Evolutionary conservation across 176 grass and related monocot genomes (phyloP), one percentile per base, ranked within the genome.

Genomic region (Avena eriantha): DNA sequence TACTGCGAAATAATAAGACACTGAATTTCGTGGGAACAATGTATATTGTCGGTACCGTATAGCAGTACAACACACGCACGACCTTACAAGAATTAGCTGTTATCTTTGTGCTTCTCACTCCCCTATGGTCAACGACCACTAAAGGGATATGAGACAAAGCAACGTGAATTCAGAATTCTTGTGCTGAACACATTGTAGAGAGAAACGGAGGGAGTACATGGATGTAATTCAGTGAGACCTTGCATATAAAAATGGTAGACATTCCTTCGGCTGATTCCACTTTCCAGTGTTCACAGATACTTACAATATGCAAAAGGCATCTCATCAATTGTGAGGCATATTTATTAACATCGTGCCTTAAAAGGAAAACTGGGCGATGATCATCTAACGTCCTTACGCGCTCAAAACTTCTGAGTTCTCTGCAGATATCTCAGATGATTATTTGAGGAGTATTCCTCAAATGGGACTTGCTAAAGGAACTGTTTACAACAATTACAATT

Each of bases 391-490:
- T 81, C 33, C 49, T 29, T 14, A 36, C 46, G 11, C 49, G 15
- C 76, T 88, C 63, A 88, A 91, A 91, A 91, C 56, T 88, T 81
- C 77, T 45, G 54, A 70, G 81, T 75, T 85, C 46, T 85, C 78
- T 64, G 63, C 54, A 2, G 59, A 58, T 66, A 78, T 65, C 76
- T 78, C 86, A 82, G 76, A 88, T 67, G 64, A 7, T 91, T 88
- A 91, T 88, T 91, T 54, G 29, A 84, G 68, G 19, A 36, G 17
- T 39, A 47, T 60, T 72, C 70, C 61, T 83, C 77, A 88, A 88
- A 91, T 55, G 14, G 18, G 63, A 48, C 51, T 41, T 82, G 68
- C 83, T 92, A 92, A 87, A 77, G 53, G 87, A 90, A 87, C 80
- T 11, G 66, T 89, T 80, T 86, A 86, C 87, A 92, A 68, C 78